Percentiles rank a stretch among this genome's conserved stretches.
phyloP scores from a whole-genome alignment of 2,329 filamentous ascomycete species.

The Achaetomium macrosporum region DNA sequence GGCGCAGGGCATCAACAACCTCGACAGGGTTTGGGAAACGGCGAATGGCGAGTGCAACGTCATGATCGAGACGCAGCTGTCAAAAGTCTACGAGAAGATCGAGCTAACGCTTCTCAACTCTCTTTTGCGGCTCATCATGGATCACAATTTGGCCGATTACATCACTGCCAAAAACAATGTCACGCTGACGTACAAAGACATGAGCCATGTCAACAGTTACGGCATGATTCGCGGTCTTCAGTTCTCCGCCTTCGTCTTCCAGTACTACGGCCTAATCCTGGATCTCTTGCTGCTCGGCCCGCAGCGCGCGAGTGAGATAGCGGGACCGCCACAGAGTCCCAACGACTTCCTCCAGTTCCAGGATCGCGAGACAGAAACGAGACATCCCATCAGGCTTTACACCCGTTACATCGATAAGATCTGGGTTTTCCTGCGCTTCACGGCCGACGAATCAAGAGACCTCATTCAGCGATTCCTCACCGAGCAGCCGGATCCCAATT shows the following conservation, averaged over 20 bases:
- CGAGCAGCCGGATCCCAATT: conserved; percentile 96
- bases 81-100: conserved; percentile 99
- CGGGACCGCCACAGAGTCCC: conserved; percentile 84
- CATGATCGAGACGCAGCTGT: conserved; percentile 95
- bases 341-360: conserved; percentile 98
- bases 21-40: conserved; percentile 91
- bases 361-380: conserved; percentile 83
- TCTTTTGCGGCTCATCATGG: conserved; percentile 91
- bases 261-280: conserved; percentile 94
- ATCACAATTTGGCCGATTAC: conserved; percentile 97
- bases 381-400: conserved; percentile 95
- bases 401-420: conserved; percentile 97
- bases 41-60: conserved; percentile 95
- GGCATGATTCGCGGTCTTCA: conserved; percentile 97
- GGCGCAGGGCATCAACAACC: conserved; percentile 98
- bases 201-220: conserved; percentile 99
- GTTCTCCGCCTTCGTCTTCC: conserved; percentile 98
- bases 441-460: conserved; percentile 88
- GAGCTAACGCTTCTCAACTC: conserved; percentile 94
- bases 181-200: conserved; percentile 98
- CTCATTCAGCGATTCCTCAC: conserved; percentile 96
- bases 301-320: conserved; percentile 95
- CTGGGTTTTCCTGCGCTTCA: conserved; percentile 95
- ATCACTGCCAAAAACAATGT: conserved; percentile 99
- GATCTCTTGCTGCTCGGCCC: conserved; percentile 87